These are phyloP conservation scores for Ballota nigra DNA, from an alignment of 257 asterid genomes.

Conservation along the genomic window DNA sequence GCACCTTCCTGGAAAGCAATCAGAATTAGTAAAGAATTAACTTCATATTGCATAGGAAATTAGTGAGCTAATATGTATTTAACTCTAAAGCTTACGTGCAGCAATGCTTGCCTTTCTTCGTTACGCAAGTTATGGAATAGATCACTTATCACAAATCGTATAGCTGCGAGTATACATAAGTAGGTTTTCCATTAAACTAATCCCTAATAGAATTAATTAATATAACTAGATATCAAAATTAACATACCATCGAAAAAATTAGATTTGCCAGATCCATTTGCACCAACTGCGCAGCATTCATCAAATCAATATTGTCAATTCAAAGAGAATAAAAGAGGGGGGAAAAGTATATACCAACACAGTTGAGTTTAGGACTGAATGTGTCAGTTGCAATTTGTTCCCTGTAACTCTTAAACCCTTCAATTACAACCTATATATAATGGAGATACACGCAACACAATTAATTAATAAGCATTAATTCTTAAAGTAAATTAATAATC, in stretches of 20 bases:
- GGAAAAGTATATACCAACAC: constrained; percentile 64
- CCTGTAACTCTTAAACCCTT: constrained; percentile 94
- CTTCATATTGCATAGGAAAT: constrained; percentile 2
- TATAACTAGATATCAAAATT: constrained; percentile 7
- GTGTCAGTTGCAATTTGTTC: constrained; percentile 86
- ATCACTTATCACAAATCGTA: constrained; percentile 90
- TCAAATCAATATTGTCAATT: too few species aligned
- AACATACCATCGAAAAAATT: constrained; percentile 89
- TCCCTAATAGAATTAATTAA: neutral
- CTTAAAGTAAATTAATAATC: neutral
- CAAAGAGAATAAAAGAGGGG: too few species aligned
- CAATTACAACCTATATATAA: constrained; percentile 77
- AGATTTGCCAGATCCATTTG: constrained; percentile 98
- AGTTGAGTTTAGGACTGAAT: constrained; percentile 88
- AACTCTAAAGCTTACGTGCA: constrained; percentile 69
- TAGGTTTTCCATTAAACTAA: constrained; percentile 9
- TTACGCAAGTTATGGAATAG: constrained; percentile 87
- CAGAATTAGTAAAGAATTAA: constrained; percentile 17
- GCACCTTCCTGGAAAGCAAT: constrained; percentile 93
- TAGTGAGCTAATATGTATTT: neutral
- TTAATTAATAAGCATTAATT: neutral
- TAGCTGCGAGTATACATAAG: constrained; percentile 60
- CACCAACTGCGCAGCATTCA: constrained; percentile 71
- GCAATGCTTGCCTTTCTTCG: constrained; percentile 89
- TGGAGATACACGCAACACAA: constrained; percentile 16